Base-by-base conservation (phyloP, 495 filamentous ascomycete genomes). In the Xylaria palmicola region DNA sequence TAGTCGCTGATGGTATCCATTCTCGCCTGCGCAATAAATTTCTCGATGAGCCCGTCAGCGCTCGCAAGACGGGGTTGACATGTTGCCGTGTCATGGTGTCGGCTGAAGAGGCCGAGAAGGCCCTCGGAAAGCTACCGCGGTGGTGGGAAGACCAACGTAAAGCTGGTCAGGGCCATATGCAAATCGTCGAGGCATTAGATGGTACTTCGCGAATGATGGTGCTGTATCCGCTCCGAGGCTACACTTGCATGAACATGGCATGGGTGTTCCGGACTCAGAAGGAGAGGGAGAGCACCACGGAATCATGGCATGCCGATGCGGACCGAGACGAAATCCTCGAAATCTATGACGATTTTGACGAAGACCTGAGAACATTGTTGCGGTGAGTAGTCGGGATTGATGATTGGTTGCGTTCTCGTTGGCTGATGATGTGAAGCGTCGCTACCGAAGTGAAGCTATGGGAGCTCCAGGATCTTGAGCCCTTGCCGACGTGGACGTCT, bases 11-110 rank as follows among this genome's bases (percentile, higher is more conserved):
- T 65, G 82, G 82, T 0, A 73, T 83, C 26, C 81, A 81, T 60
- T 83, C 79, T 9, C 60, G 64, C 30, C 70, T 75, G 55, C 68
- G 79, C 22, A 72, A 75, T n/a, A 62, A 43, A 24, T 62, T 76
- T 8, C 58, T 80, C 32, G 62, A 75, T 39, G 62, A 72, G 8
- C 61, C 66, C 20, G 68, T 74, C 48, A 71, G 67, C 0, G 76
- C 77, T 3, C 66, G 65, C n/a, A 69, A 76, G 52, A 83, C 79
- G 5, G 83, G 83, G 0, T 74, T 85, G 47, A 70, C 79, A 19
- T 82, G 80, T 6, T 85, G 82, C 62, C 80, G 82, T 15, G 76
- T 81, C 48, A 64, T 82, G 10, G 72, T 85, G 17, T 75, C 74
- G 13, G 71, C 73, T 1, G 66, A 75, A 29, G 64, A 80, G 41